These are phyloP conservation scores for Sapria himalayana DNA, from an alignment of 345 rosid species.

Conservation along the genomic window DNA sequence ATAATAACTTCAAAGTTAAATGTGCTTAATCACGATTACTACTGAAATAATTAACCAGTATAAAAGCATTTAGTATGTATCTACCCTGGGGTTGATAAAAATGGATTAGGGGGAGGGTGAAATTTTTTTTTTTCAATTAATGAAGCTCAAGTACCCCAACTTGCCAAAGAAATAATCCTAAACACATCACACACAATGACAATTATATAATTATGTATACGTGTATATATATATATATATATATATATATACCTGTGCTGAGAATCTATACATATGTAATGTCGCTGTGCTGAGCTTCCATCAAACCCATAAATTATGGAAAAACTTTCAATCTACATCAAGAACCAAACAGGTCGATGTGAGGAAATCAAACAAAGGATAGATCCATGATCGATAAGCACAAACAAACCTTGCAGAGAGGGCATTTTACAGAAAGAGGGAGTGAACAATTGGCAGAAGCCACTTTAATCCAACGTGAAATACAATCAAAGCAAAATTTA, in stretches of 20 bases:
- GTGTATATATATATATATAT: neutral
- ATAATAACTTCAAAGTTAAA: no score
- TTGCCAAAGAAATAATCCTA: no score
- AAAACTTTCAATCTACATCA: constrained; percentile 49
- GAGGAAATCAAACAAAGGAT: constrained; percentile 7
- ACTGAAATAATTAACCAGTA: no score
- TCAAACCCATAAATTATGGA: constrained; percentile 49
- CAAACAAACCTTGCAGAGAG: constrained; percentile 67
- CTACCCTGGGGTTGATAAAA: no score
- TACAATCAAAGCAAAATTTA: constrained; percentile 67
- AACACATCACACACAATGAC: no score
- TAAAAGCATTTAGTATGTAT: no score
- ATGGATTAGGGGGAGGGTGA: no score
- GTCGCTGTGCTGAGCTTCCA: constrained; percentile 42
- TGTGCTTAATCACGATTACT: no score
- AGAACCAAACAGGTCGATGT: no score
- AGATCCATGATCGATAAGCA: constrained; percentile 2
- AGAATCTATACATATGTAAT: constrained; percentile 20
- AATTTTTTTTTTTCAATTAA: no score
- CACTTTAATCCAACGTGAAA: constrained; percentile 60
- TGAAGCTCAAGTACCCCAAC: no score
- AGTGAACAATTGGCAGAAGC: constrained; percentile 29
- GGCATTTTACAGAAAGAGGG: constrained; percentile 41
- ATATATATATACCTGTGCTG: constrained; percentile 24
- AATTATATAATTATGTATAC: no score